Evolutionary conservation across 352 stramenopile species (phyloP), one percentile per base, ranked within the genome.

Genomic region (Phytopythium sindhum): DNA sequence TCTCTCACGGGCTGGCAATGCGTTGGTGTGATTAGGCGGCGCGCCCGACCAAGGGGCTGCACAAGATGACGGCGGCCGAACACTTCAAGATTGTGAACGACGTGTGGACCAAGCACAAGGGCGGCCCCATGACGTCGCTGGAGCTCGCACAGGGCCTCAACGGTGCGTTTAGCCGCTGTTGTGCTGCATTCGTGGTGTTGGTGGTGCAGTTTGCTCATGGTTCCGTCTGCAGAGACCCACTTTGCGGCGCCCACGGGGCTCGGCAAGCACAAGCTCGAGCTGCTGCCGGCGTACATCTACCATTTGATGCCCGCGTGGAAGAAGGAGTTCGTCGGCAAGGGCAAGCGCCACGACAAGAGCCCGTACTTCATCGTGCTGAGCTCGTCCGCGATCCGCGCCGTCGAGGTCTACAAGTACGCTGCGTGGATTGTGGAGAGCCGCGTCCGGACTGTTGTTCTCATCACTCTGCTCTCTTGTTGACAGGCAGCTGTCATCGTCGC

Each of bases 331-430:
- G 39, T 76, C 14, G 86, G 86, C 31, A 89, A 89, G 55, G 74
- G 80, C 50, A 93, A 84, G 63, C 84, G 84, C 39, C 72, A 86
- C 23, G 94, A 98, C 62, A 96, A 93, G 67, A 97, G 90, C 57
- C 89, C 91, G 23, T 91, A 91, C 67, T 88, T 98, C 21, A 75
- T 98, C 51, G 86, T 98, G 37, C 68, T 98, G 39, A 97, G 89
- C 57, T 77, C 93, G 11, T 98, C 96, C 15, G 96, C 96, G 15
- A 68, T 97, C 44, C 89, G 96, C 8, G 90, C 88, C 28, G 90
- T 98, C 1, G 85, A 96, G 53, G 70, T 98, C n/a, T 83, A 98
- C 73, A 98, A 98, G 82, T 94, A 88, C 62, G 70, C 95, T 77
- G 50, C 35, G 80, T 14, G 88, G 73, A 5, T 83, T 73, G 23